Conservation (phyloP, 1,284 basidiomycete species). For the Puccinia horiana region DNA sequence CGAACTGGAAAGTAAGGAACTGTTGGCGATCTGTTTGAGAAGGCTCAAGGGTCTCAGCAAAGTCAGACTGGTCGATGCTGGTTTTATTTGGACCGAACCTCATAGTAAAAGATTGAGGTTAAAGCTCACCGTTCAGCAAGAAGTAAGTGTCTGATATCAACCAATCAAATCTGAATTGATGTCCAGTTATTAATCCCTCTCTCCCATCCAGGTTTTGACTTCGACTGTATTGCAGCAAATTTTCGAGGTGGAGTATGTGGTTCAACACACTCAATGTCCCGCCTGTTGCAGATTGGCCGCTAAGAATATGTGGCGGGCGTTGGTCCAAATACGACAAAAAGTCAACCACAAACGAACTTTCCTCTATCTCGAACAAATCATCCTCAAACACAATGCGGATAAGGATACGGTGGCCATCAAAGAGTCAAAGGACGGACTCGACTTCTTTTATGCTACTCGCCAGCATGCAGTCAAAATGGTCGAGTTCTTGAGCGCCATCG, state of each 20-base stretch:
- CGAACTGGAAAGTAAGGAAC: slow-evolving; percentile 85
- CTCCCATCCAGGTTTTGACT: slow-evolving; percentile 72
- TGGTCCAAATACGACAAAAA: slow-evolving; percentile 96
- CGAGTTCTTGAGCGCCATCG: slow-evolving; percentile 86
- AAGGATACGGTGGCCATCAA: slow-evolving; percentile 91
- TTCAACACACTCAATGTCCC: slow-evolving; percentile 92
- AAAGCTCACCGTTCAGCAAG: slow-evolving; percentile 96
- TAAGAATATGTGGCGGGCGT: slow-evolving; percentile 97
- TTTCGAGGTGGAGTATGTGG: slow-evolving; percentile 93
- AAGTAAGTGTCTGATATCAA: slow-evolving; percentile 63
- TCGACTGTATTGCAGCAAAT: slow-evolving; percentile 95
- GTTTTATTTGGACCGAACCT: slow-evolving; percentile 99
- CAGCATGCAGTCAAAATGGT: slow-evolving; percentile 95
- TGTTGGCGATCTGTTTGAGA: slow-evolving; percentile 72
- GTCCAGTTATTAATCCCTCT: neutral
- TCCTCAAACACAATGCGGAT: slow-evolving; percentile 93
- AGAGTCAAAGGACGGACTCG: slow-evolving; percentile 90
- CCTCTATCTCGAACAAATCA: slow-evolving; percentile 94
- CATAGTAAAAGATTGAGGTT: slow-evolving; percentile 91
- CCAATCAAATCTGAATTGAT: neutral
- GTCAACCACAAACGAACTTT: slow-evolving; percentile 97
- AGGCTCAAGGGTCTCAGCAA: slow-evolving; percentile 92
- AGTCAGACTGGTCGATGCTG: slow-evolving; percentile 92
- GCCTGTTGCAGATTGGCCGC: slow-evolving; percentile 90
- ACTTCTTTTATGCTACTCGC: slow-evolving; percentile 91